Percentiles rank a stretch among this genome's conserved stretches.
Evolutionary conservation across 2,329 filamentous ascomycete genomes (phyloP).

Genomic region (Sclerotinia nivalis): DNA sequence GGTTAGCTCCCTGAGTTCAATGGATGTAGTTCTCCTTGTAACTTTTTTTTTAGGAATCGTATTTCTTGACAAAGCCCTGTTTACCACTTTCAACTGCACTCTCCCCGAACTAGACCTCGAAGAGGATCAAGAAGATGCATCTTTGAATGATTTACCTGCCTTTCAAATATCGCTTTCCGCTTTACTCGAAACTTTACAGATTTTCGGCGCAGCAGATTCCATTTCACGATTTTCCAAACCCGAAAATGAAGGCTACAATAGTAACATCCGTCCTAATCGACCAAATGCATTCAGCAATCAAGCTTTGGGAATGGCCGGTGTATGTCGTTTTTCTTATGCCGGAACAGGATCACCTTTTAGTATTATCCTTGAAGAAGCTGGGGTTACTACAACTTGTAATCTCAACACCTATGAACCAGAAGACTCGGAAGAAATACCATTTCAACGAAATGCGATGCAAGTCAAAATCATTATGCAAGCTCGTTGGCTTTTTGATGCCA

Average conservation of each 20-base stretch:
- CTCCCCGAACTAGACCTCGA: constrained; percentile 44
- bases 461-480: constrained; percentile 96
- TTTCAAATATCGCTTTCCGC: constrained; percentile 89
- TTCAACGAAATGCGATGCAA: constrained; percentile 74
- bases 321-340: constrained; percentile 79
- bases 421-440: constrained; percentile 77
- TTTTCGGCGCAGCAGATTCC: constrained; percentile 82
- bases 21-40: constrained; percentile 26
- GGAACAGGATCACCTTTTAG: constrained; percentile 75
- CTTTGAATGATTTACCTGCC: constrained; percentile 54
- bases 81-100: constrained; percentile 79
- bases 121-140: constrained; percentile 45
- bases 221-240: constrained; percentile 55
- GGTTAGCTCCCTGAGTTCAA: constrained; percentile 52
- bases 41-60: constrained; percentile 58
- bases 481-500: constrained; percentile 68
- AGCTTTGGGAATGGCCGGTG: constrained; percentile 77
- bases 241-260: constrained; percentile 61
- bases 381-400: constrained; percentile 85
- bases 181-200: constrained; percentile 90
- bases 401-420: constrained; percentile 85
- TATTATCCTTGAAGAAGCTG: constrained; percentile 82
- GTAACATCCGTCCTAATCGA: constrained; percentile 62
- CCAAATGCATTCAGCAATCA: constrained; percentile 81
- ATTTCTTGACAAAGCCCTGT: constrained; percentile 85